Evolutionary conservation across 2,329 filamentous ascomycete species (phyloP).

Genomic region (Botrytis fabae): DNA sequence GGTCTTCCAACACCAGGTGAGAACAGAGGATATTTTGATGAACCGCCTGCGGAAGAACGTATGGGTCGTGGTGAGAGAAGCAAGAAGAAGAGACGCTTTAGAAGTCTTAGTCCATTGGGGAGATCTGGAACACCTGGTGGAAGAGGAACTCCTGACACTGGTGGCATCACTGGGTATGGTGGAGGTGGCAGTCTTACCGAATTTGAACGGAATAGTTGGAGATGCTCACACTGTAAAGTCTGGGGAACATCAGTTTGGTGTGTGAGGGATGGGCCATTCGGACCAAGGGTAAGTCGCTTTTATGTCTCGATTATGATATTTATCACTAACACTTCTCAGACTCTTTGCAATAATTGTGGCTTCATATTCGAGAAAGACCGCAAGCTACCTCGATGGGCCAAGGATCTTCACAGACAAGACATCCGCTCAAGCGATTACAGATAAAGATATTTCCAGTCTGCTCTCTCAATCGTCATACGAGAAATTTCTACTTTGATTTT

Average conservation of each 20-base stretch:
- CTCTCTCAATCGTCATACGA: constrained; percentile 14
- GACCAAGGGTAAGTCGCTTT: constrained; percentile 67
- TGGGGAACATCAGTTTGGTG: constrained; percentile 94
- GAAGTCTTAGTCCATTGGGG: constrained; percentile 80
- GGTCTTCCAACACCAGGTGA: constrained; percentile 63
- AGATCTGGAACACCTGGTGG: constrained; percentile 66
- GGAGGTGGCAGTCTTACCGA: constrained; percentile 64
- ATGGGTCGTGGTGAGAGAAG: constrained; percentile 90
- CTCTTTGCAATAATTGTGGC: constrained; percentile 91
- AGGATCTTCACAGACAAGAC: constrained; percentile 59
- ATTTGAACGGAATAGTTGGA: constrained; percentile 78
- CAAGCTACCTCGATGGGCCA: constrained; percentile 75
- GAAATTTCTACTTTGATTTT: constrained; percentile 28
- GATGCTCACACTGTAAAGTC: constrained; percentile 82
- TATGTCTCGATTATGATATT: not conserved
- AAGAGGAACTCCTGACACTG: constrained; percentile 79
- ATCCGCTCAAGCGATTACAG: constrained; percentile 38
- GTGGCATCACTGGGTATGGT: constrained; percentile 67
- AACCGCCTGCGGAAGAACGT: constrained; percentile 65
- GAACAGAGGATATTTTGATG: constrained; percentile 47
- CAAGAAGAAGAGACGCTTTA: constrained; percentile 92
- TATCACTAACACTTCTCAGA: constrained; percentile 45
- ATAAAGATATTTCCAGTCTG: constrained; percentile 27
- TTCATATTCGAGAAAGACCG: constrained; percentile 85
- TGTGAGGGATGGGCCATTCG: constrained; percentile 85